These are phyloP conservation scores for Mycocalia duriaeana DNA, from an alignment of 1,284 basidiomycete species.

Conservation along the genomic window DNA sequence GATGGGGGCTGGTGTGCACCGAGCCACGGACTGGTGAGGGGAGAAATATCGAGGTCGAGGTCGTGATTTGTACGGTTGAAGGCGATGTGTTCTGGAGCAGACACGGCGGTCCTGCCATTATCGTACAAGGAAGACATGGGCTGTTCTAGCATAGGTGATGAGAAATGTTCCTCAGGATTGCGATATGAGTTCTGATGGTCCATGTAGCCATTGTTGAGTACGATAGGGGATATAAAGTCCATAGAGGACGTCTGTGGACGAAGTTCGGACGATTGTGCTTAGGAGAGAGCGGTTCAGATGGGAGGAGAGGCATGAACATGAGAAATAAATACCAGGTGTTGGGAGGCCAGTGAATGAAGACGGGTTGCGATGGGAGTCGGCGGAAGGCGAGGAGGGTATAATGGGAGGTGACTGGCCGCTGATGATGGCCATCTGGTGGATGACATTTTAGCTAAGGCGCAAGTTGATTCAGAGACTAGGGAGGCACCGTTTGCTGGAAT, in stretches of 20 bases:
- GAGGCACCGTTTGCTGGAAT: constrained; percentile 72
- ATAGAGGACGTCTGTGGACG: constrained; percentile 50
- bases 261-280: constrained; percentile 63
- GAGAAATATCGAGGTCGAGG: constrained; percentile 67
- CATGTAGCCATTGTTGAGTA: constrained; percentile 38
- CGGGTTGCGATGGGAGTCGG: constrained; percentile 32
- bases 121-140: constrained; percentile 17
- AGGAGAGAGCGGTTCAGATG: neutral
- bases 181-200: constrained; percentile 18
- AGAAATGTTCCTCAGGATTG: neutral
- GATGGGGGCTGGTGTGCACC: constrained; percentile 33
- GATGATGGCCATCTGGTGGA: constrained; percentile 64
- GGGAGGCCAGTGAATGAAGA: constrained; percentile 54
- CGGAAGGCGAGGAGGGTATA: constrained; percentile 26
- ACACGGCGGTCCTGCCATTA: constrained; percentile 39
- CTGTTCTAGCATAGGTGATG: constrained; percentile 8
- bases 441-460: neutral
- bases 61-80: constrained; percentile 51
- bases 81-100: constrained; percentile 61
- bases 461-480: neutral
- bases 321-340: constrained; percentile 55
- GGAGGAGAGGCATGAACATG: neutral
- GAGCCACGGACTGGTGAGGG: constrained; percentile 73
- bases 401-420: constrained; percentile 44
- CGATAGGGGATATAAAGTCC: constrained; percentile 63